Evolutionary conservation across 768 basidiomycete genomes (phyloP).

Genomic region (Suillus spraguei): DNA sequence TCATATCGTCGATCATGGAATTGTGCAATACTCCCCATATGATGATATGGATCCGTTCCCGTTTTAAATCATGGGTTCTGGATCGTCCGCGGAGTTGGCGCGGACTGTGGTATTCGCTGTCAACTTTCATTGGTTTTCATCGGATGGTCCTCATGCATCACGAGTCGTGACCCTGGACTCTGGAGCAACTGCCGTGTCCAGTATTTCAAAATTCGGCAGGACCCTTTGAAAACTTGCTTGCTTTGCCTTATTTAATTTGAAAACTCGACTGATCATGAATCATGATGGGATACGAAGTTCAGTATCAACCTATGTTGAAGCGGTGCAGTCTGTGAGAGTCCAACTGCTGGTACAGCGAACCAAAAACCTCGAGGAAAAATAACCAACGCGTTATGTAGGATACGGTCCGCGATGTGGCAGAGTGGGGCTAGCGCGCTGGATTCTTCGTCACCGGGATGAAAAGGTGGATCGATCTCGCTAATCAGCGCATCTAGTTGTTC

Average conservation of each 20-base stretch:
- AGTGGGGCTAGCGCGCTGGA: not conserved
- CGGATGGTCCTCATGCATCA: not conserved
- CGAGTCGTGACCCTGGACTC: not conserved
- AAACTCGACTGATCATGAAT: not conserved
- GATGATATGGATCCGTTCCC: slow-evolving; percentile 19
- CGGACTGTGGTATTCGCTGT: not conserved
- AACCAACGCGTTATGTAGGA: not conserved
- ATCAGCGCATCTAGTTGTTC: not conserved
- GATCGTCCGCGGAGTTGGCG: not conserved
- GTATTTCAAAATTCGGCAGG: not conserved
- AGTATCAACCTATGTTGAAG: not conserved
- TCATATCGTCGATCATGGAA: not conserved
- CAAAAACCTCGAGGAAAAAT: not conserved
- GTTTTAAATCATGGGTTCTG: not conserved
- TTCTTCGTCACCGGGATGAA: not conserved
- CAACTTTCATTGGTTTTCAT: not conserved
- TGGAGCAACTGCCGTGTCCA: not conserved
- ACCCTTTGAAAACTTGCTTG: not conserved
- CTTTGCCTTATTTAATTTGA: not conserved
- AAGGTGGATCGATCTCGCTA: not conserved
- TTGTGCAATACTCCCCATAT: not conserved
- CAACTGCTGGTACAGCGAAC: not conserved
- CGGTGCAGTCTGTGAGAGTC: not conserved
- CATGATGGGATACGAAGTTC: not conserved
- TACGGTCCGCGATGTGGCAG: not conserved